Base-by-base conservation (phyloP, 306 rosid species). In the Prunus padus region DNA sequence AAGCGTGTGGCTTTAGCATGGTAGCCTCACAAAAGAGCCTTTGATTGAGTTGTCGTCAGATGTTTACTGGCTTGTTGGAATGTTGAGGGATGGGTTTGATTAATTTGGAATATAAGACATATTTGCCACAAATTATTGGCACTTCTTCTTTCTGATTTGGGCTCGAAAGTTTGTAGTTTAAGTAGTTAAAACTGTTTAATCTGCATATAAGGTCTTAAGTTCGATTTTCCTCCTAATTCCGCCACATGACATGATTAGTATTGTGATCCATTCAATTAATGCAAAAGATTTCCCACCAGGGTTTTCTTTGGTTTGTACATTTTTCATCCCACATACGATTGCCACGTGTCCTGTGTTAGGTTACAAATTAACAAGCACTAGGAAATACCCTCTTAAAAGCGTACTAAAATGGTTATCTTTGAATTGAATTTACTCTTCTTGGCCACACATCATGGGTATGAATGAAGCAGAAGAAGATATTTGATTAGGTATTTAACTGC, bases 271-370 rank as follows among this genome's bases (percentile, higher is more conserved):
- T n/a, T n/a, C n/a, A n/a, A n/a, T 40, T 19, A 15, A 8, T 44
- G 20, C 55, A 44, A 13, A 23, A 25, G 3, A 8, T 13, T 69
- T 26, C 23, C 74, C 11, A n/a, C 14, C 14, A 1, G 19, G 65
- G 76, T 40, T 14, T 4, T 25, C 15, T 11, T 40, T 14, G 67
- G n/a, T 16, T 59, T 72, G 67, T 25, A 25, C 66, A 56, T 72
- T 42, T 72, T 57, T 26, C 55, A 72, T 57, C 66, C 55, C 56
- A 57, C 76, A 16, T 57, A 56, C 55, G 45, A 40, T 16, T 31
- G 44, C 54, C 76, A 42, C 20, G 45, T 72, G 76, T 9, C 23
- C 13, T 15, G 59, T 40, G n/a, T 56, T 55, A 37, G 76, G 42
- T 4, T 40, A 42, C 40, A 15, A n/a, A 13, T 55, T 19, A 62